Evolutionary conservation across 2,329 filamentous ascomycete genomes (phyloP), one percentile per base, ranked within the genome.

Genomic region (Aspergillus quadricinctus): DNA sequence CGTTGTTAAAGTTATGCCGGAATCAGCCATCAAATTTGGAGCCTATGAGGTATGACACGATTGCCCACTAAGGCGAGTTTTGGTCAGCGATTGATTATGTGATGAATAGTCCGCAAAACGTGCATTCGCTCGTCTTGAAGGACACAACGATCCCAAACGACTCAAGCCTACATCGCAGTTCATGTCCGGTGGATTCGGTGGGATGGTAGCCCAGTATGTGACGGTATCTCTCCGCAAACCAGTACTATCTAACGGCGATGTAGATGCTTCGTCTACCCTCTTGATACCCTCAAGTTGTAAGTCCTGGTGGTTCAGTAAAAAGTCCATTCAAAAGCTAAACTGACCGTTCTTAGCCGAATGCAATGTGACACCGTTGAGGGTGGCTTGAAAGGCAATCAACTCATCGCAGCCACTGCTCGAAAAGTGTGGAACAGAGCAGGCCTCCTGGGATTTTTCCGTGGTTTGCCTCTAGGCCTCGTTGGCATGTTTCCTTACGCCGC

Each of bases 401-500:
- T 99, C 31, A 90, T 99, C 60, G 77, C 86, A 28, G 86, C 88
- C 50, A 97, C 93, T 0, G 90, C 90, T 2, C 82, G 84, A 70
- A 96, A 92, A 72, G 96, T 99, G 88, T 91, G 87, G 80, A 82
- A 81, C 43, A 83, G 86, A 57, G 89, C 90, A 57, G 90, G 90
- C 23, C 64, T 92, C 28, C 80, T 83, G 31, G 82, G 89, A 6
- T 93, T 92, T 61, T 99, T 97, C 73, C 90, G 93, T 53, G 94
- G 94, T 43, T 82, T 99, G 35, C 92, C 92, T 0, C 94, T 97
- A 84, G 94, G 94, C 17, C 81, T 99, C 3, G 78, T 97, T 51
- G 94, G 94, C 71, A 97, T 97, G 86, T 99, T 99, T 67, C 94
- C 94, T 0, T 99, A 97, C 73, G 93, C 92, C 45, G 94, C 94